phyloP scores from a whole-genome alignment of 208 protist genomes.

The Herpetomonas muscarum region DNA sequence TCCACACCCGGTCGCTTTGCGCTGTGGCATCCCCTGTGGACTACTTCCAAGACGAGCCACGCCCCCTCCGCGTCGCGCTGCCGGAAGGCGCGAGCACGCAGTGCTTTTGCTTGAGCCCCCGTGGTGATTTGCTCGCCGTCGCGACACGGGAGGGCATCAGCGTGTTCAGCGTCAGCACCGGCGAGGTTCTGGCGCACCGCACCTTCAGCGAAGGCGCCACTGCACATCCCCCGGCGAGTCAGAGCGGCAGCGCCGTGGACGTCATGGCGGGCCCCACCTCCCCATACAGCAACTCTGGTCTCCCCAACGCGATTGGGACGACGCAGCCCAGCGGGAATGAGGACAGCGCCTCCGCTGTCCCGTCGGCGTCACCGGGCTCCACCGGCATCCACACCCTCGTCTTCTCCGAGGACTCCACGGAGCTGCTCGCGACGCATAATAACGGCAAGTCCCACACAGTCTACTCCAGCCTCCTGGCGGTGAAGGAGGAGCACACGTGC shows the following conservation, averaged over 20 bases:
- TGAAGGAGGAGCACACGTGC: constrained; percentile 33
- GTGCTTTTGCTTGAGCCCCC: constrained; percentile 74
- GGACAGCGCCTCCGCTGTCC: background rate
- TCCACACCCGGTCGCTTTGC: constrained; percentile 25
- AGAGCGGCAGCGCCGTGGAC: background rate
- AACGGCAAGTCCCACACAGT: constrained; percentile 53
- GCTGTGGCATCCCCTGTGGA: constrained; percentile 61
- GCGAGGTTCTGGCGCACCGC: constrained; percentile 31
- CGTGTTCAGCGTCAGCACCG: constrained; percentile 39
- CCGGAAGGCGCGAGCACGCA: constrained; percentile 55
- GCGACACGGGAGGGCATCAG: constrained; percentile 38
- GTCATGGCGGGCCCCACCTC: no score
- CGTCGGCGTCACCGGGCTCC: no score
- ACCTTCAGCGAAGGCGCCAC: constrained; percentile 20
- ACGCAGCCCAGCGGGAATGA: no score
- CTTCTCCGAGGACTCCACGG: constrained; percentile 55
- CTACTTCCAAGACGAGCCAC: constrained; percentile 49
- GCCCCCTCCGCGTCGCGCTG: constrained; percentile 45
- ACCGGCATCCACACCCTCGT: constrained; percentile 22
- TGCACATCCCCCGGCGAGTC: background rate
- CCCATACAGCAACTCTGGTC: no score
- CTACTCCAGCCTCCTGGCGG: constrained; percentile 28
- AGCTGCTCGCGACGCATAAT: constrained; percentile 50
- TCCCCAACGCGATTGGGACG: no score
- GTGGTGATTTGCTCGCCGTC: constrained; percentile 43